phyloP scores from a whole-genome alignment of 2,329 filamentous ascomycete genomes.

The Gnomoniopsis smithogilvyi region DNA sequence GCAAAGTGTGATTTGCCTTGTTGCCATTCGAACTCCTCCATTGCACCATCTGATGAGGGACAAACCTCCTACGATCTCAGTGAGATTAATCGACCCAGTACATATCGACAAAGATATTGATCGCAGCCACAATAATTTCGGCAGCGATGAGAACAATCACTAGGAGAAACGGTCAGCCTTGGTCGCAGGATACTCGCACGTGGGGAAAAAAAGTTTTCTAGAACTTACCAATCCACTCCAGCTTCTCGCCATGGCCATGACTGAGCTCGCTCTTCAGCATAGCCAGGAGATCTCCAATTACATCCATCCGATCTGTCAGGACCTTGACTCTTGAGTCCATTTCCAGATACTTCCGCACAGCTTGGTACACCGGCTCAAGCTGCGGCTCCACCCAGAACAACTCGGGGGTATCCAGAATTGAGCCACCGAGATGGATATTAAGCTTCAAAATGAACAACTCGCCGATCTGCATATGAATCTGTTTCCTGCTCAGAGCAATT shows the following conservation, averaged over 20 bases:
- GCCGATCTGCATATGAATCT: constrained; percentile 99
- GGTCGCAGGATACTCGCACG: neutral
- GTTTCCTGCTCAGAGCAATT: constrained; percentile 78
- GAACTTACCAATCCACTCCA: constrained; percentile 83
- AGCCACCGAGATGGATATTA: constrained; percentile 96
- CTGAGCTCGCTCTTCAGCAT: constrained; percentile 95
- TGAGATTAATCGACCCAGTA: constrained; percentile 50
- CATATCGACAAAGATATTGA: constrained; percentile 94
- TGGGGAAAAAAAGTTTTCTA: neutral
- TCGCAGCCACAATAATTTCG: constrained; percentile 86
- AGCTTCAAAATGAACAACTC: constrained; percentile 97
- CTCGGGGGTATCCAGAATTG: constrained; percentile 93
- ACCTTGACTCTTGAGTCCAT: constrained; percentile 95
- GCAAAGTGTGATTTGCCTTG: no score
- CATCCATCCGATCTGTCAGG: constrained; percentile 83
- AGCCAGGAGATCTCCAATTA: constrained; percentile 88
- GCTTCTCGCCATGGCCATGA: constrained; percentile 84
- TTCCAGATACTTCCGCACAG: constrained; percentile 91
- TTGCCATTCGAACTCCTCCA: no score
- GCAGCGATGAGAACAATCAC: constrained; percentile 95
- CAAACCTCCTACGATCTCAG: neutral
- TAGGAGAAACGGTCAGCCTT: constrained; percentile 29
- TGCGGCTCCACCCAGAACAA: constrained; percentile 98
- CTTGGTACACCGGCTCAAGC: constrained; percentile 93
- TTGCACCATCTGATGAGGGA: neutral